phyloP scores from a whole-genome alignment of 306 rosid species.

The Quercus alba region DNA sequence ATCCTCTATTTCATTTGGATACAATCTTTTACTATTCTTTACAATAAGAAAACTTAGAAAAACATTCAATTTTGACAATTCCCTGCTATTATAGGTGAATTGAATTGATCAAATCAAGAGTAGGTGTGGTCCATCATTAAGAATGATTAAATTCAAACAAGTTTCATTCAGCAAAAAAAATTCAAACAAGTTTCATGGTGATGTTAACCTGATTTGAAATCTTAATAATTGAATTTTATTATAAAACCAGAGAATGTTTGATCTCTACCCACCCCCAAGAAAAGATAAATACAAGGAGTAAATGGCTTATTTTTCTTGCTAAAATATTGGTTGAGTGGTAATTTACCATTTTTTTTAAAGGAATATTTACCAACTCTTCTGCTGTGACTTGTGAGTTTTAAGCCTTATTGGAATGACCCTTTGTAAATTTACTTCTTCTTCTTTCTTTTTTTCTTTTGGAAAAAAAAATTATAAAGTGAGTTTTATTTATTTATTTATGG shows the following conservation, averaged over 20 bases:
- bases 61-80: background rate
- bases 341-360: too few species aligned
- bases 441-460: background rate
- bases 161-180: background rate
- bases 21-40: background rate
- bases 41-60: background rate
- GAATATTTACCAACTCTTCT: too few species aligned
- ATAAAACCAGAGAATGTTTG: too few species aligned
- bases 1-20: too few species aligned
- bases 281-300: background rate
- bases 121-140: background rate
- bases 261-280: background rate
- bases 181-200: background rate
- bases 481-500: too few species aligned
- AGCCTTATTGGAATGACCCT: too few species aligned
- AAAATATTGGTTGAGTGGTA: too few species aligned
- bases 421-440: too few species aligned
- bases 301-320: too few species aligned
- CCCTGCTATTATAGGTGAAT: background rate
- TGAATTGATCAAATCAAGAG: slow-evolving; percentile 20
- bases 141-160: background rate
- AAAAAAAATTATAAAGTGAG: background rate
- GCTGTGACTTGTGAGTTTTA: too few species aligned
- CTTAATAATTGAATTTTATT: too few species aligned
- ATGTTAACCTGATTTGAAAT: background rate